These are phyloP conservation scores for Yarrowia phangngaensis DNA, from an alignment of 805 yeast genomes.

Conservation along the genomic window DNA sequence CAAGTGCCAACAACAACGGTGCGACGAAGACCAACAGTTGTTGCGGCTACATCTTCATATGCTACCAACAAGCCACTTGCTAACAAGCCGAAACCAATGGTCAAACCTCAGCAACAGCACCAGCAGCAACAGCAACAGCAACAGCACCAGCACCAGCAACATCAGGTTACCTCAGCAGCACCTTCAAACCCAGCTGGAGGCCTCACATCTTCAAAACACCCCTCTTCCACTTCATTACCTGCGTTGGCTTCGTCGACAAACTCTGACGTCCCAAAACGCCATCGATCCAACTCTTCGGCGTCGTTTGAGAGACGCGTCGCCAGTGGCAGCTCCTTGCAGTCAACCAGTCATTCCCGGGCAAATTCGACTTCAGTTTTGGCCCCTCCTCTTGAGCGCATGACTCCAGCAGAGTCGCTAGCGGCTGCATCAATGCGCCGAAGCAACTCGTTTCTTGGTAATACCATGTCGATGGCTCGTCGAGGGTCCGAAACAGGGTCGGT, in stretches of 20 bases:
- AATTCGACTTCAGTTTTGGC: constrained; percentile 15
- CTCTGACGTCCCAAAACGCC: constrained; percentile 22
- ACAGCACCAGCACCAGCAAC: constrained; percentile 4
- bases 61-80: not conserved
- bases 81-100: too few relatives aligned
- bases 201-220: constrained; percentile 9
- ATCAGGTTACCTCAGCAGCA: constrained; percentile 2
- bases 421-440: constrained; percentile 24
- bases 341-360: constrained; percentile 7
- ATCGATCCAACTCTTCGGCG: constrained; percentile 25
- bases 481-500: constrained; percentile 23
- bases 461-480: constrained; percentile 23
- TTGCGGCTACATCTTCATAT: too few relatives aligned
- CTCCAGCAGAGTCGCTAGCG: constrained; percentile 26
- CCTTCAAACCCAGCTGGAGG: constrained; percentile 10
- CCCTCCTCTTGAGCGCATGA: constrained; percentile 26
- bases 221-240: constrained; percentile 19
- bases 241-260: constrained; percentile 18
- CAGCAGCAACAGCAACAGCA: too few relatives aligned
- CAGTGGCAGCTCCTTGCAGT: not conserved
- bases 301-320: constrained; percentile 15
- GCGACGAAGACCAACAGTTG: constrained; percentile 16
- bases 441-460: constrained; percentile 21
- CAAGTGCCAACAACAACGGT: constrained; percentile 26
- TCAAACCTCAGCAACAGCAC: too few relatives aligned